A percentile compares a stretch with the other conserved stretches of the same genome.
Evolutionary conservation across 257 asterid species (phyloP).

Genomic region (Solanum bukasovii): DNA sequence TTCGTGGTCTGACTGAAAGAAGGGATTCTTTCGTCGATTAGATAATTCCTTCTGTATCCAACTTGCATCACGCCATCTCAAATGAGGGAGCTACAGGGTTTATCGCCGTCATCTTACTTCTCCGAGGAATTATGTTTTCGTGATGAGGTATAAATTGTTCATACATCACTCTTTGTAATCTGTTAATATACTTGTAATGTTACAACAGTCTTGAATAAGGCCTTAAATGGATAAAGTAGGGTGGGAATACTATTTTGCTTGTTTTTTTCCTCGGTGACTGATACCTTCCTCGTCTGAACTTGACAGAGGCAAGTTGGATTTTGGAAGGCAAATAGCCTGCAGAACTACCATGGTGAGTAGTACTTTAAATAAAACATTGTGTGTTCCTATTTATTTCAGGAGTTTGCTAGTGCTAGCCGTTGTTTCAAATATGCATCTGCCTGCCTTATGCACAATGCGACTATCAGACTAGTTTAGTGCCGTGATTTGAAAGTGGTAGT

Average conservation of each 20-base stretch:
- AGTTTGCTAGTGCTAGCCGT: background rate
- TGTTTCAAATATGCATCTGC: background rate
- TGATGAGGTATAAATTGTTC: constrained; percentile 46
- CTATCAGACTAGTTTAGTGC: background rate
- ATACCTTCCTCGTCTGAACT: constrained; percentile 9
- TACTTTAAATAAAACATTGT: background rate
- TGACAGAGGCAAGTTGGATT: constrained; percentile 64
- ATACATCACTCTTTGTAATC: background rate
- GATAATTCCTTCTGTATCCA: constrained; percentile 11
- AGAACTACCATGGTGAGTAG: constrained; percentile 58
- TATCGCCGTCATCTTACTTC: constrained; percentile 67
- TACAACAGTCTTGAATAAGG: background rate
- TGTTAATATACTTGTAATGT: background rate
- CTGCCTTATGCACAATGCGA: background rate
- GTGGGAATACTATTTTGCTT: background rate
- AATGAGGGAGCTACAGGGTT: constrained; percentile 49
- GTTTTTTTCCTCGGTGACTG: constrained; percentile 13
- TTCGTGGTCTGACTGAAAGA: constrained; percentile 16
- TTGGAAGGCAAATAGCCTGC: constrained; percentile 53
- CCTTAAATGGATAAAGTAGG: background rate
- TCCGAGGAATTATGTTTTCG: constrained; percentile 47
- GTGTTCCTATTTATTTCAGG: background rate
- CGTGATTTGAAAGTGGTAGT: background rate
- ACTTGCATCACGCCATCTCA: constrained; percentile 27
- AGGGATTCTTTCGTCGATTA: background rate